phyloP scores from a whole-genome alignment of 2,329 filamentous ascomycete species.

The Cadophora sp. region DNA sequence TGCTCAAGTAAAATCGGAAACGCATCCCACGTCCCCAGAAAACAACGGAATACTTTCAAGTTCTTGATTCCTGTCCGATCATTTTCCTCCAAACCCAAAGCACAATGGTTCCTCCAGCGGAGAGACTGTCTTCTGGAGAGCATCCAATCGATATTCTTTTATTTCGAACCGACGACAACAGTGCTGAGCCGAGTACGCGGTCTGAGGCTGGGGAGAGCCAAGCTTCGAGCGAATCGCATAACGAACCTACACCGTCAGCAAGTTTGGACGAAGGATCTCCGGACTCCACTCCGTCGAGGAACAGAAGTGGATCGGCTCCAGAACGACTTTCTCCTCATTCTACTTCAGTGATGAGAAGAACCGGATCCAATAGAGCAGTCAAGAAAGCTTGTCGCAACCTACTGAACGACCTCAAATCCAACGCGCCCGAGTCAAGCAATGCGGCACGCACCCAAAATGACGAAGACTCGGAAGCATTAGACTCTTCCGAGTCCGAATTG shows the following conservation, averaged over 20 bases:
- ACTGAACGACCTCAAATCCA: too few species aligned
- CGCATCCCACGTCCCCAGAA: too few species aligned
- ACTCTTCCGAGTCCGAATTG: neutral
- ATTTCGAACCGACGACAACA: neutral
- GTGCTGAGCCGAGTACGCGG: neutral
- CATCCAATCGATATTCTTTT: neutral
- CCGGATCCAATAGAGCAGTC: slow-evolving; percentile 1
- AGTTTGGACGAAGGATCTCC: neutral
- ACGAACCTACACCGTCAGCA: neutral
- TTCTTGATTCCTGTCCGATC: too few species aligned
- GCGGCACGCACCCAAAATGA: too few species aligned
- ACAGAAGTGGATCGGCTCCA: neutral
- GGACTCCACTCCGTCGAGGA: neutral
- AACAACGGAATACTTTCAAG: too few species aligned
- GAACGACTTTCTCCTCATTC: neutral
- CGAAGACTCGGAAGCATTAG: too few species aligned
- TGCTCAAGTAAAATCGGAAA: too few species aligned
- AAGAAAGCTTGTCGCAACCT: neutral
- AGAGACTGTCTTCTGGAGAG: neutral
- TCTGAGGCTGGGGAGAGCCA: neutral
- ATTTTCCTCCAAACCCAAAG: too few species aligned
- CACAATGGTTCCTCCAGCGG: too few species aligned
- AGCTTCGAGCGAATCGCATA: neutral
- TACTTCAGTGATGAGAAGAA: too few species aligned
- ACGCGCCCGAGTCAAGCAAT: too few species aligned